Base-by-base conservation (phyloP, 306 rosid species). In the Sicyos edulis region DNA sequence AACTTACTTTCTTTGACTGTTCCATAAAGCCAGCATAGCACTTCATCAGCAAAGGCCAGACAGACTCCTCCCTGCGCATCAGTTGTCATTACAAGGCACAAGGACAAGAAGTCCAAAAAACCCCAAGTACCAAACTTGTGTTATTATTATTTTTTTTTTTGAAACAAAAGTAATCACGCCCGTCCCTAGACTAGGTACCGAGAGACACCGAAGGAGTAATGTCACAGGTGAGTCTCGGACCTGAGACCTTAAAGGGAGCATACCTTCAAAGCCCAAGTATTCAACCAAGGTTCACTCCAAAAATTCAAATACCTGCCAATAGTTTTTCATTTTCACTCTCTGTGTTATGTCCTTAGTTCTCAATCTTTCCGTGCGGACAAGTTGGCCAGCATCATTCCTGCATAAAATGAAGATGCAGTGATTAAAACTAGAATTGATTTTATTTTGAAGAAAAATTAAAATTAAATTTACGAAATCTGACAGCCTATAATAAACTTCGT, bases 21-120 rank as follows among this genome's bases (percentile, higher is more conserved):
- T 85, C 99, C 99, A 78, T 93, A 93, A 32, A 93, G 95, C 99
- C 99, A 93, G 84, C 99, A 93, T 68, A 93, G 78, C 24, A 93
- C 99, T 79, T 93, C 99, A 50, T 93, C 96, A 2, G 99, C 99
- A 85, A 93, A 91, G 63, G 99, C 99, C 76, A 93, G 81, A 82
- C 99, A 93, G 60, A 93, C 99, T 81, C 99, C 99, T 51, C 99
- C 99, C 97, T 93, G 90, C 69, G 81, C 84, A 75, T 20, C 52
- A 75, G 22, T 65, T 76, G 47, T 45, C 72, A 47, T 67, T 71
- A 54, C 32, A 7, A 34, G 51, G 24, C 55, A 54, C 12, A 66
- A 42, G 71, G 21, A 19, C 54, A 7, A 10, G 12, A 58, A 60
- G n/a, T 29, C 10, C 15, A 9, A 16, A 21, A 70, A 14, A 50